A percentile compares a stretch with the other conserved stretches of the same genome.
Evolutionary conservation across 306 rosid species (phyloP).

Genomic region (Styphnolobium japonicum): DNA sequence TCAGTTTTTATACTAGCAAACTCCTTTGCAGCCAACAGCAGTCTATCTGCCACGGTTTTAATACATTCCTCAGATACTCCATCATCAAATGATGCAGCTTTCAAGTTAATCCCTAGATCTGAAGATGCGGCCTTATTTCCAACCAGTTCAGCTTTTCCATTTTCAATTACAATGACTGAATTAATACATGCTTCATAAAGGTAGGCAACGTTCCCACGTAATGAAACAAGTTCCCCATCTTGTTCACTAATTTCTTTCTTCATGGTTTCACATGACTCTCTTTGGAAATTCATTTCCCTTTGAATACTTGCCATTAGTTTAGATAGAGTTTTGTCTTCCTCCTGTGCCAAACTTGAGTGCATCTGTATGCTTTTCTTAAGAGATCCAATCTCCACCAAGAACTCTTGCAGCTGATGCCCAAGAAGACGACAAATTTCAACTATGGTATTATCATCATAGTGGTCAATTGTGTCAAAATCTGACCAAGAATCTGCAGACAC

Average conservation of each 20-base stretch:
- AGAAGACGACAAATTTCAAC: conserved; percentile 36
- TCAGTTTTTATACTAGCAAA: conserved; percentile 63
- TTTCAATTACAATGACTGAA: conserved; percentile 53
- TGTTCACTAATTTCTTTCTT: conserved; percentile 56
- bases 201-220: conserved; percentile 51
- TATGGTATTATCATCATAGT: conserved; percentile 41
- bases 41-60: conserved; percentile 59
- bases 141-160: conserved; percentile 60
- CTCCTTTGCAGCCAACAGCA: conserved; percentile 60
- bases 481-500: conserved; percentile 46
- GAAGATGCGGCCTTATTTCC: conserved; percentile 47
- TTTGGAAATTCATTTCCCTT: conserved; percentile 61
- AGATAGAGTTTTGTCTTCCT: conserved; percentile 49
- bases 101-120: conserved; percentile 24
- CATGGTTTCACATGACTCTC: conserved; percentile 56
- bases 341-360: conserved; percentile 55
- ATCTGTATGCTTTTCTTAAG: conserved; percentile 51
- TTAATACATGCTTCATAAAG: conserved; percentile 68
- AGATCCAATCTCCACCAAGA: conserved; percentile 44
- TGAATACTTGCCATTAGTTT: conserved; percentile 42
- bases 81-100: conserved; percentile 18
- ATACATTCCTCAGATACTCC: conserved; percentile 58
- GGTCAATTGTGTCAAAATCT: conserved; percentile 40
- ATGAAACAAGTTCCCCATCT: conserved; percentile 53
- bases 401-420: conserved; percentile 58